Evolutionary conservation across 1,284 basidiomycete species (phyloP).

Genomic region (Pseudozyma sp.): DNA sequence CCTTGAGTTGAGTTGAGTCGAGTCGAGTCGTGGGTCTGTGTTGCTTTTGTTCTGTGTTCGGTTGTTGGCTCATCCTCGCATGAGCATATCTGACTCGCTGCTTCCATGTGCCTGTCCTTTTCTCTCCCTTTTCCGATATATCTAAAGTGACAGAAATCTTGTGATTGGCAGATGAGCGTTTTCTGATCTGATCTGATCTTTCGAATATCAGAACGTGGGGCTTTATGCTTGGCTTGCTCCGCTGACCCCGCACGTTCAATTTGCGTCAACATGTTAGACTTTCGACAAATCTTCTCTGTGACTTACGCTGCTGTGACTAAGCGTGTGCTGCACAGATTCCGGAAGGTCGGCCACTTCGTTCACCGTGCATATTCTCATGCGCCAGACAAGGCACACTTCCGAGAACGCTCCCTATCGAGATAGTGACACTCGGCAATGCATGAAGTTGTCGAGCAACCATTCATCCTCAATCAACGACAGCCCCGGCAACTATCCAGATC

Average conservation of each 20-base stretch:
- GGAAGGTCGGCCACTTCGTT: conserved; percentile 14
- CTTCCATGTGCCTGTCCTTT: neutral
- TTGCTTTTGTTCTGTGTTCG: no score
- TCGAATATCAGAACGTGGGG: conserved; percentile 6
- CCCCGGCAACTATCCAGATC: no score
- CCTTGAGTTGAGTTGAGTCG: no score
- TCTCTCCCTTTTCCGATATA: neutral
- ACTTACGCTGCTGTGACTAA: no score
- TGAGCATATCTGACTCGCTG: conserved; percentile 1
- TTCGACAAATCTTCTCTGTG: neutral
- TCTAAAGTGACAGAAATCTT: neutral
- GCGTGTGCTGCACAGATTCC: neutral
- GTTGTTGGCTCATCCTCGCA: no score
- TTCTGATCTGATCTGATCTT: conserved; percentile 13
- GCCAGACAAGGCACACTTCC: neutral
- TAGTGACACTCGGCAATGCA: no score
- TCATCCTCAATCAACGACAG: neutral
- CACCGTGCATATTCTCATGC: conserved; percentile 7
- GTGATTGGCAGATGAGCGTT: conserved; percentile 3
- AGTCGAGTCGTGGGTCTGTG: no score
- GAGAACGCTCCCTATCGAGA: neutral
- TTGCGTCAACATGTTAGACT: neutral
- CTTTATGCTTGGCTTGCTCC: neutral
- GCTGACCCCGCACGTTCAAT: neutral
- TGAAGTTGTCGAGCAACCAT: neutral